Base-by-base conservation (phyloP, 2,329 filamentous ascomycete genomes). In the Neofusicoccum sp. region DNA sequence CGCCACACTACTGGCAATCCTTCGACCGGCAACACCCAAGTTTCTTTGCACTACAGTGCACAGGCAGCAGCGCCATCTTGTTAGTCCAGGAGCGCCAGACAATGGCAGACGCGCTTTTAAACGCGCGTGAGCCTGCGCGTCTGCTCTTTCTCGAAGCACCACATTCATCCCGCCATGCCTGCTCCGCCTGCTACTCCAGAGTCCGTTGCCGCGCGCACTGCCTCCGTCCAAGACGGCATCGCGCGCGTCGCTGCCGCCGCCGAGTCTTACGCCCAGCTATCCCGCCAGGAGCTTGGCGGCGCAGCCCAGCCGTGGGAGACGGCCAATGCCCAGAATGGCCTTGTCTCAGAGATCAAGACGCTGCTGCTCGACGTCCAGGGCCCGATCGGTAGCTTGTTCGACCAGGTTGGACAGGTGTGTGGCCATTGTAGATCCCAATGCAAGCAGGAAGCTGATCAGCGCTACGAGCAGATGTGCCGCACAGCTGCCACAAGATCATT, bases 181-280 rank as follows among this genome's bases (percentile, higher is more conserved):
- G 51, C 51, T 30, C 51, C 56, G 31, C 9, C 51, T n/a, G 9
- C 38, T 41, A 61, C 60, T 20, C 20, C 26, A 9, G 53, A 61
- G 20, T 43, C 60, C 24, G 20, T 61, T 49, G 53, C 51, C 31
- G 4, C 6, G 40, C 48, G 54, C 34, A 49, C 53, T 48, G 60
- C 60, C 33, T 44, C 60, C 6, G 49, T 61, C 41, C 53, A 58
- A 58, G 51, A 30, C 9, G 40, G 38, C 34, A 44, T 61, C 7
- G 33, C 53, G 26, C 47, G 45, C 16, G 26, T 61, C 33, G 43
- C 12, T 43, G 6, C 43, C 40, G 38, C 43, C 12, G 43, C 53
- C 41, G 53, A 61, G 30, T 48, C 28, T 12, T 49, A 49, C 24
- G 41, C 40, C 28, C 26, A 58, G 16, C 48, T 49, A 4, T 58